phyloP scores from a whole-genome alignment of 2,329 filamentous ascomycete genomes.

The Sporothrix humicola region DNA sequence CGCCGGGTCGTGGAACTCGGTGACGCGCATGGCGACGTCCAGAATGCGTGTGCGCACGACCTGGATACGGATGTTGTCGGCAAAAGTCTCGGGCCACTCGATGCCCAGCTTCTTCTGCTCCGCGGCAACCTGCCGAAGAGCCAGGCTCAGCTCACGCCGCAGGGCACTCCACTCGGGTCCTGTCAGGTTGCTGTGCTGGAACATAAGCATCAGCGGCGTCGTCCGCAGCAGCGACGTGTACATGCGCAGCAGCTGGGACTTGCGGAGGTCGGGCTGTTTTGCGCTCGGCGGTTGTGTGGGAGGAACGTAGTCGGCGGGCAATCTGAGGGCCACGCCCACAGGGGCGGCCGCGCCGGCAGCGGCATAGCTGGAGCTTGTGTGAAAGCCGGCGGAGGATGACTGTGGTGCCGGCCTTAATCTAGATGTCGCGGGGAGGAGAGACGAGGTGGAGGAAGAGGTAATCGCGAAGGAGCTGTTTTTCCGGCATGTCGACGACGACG shows the following conservation, averaged over 20 bases:
- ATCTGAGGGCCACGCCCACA: slow-evolving; percentile 39
- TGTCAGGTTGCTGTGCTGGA: slow-evolving; percentile 72
- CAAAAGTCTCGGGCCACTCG: slow-evolving; percentile 52
- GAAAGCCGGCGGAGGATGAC: slow-evolving; percentile 11
- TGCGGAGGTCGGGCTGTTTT: slow-evolving; percentile 83
- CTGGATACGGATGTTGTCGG: slow-evolving; percentile 73
- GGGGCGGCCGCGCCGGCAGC: slow-evolving; percentile 15
- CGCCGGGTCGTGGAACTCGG: slow-evolving; percentile 76
- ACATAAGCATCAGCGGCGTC: slow-evolving; percentile 82
- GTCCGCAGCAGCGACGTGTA: slow-evolving; percentile 89
- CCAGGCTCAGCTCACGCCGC: slow-evolving; percentile 67
- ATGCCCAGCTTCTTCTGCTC: slow-evolving; percentile 32
- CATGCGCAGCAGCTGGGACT: slow-evolving; percentile 83
- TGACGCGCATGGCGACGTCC: slow-evolving; percentile 79
- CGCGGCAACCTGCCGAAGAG: slow-evolving; percentile 51
- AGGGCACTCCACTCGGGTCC: slow-evolving; percentile 77
- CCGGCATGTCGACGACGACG: slow-evolving; percentile 13
- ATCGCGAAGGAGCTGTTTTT: background rate
- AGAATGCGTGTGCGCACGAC: slow-evolving; percentile 91
- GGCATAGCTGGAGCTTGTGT: slow-evolving; percentile 27
- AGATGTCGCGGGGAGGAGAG: background rate
- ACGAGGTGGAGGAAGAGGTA: background rate
- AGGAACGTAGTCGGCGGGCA: slow-evolving; percentile 59
- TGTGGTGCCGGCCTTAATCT: background rate
- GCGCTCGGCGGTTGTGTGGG: slow-evolving; percentile 85